Evolutionary conservation across 306 rosid species (phyloP).

Genomic region (Medicago lupulina): DNA sequence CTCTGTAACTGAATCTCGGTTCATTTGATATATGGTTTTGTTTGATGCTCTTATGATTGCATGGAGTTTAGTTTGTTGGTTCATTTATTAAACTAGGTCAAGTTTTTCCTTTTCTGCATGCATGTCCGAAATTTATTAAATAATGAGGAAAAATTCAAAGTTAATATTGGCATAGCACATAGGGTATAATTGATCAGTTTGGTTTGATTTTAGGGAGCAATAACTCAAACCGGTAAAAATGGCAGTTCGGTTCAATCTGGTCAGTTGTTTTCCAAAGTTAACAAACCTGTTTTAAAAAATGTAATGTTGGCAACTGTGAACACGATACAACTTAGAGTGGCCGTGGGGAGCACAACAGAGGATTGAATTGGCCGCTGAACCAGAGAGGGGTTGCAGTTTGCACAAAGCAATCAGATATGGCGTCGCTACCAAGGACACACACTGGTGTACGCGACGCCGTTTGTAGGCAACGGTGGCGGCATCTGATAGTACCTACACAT

Average conservation of each 20-base stretch:
- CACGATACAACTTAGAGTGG: background rate
- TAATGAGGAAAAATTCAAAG: conserved; percentile 8
- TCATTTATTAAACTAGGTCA: conserved; percentile 12
- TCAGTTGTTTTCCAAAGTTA: background rate
- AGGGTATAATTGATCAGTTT: background rate
- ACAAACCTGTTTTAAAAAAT: background rate
- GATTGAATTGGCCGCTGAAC: background rate
- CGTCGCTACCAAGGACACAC: background rate
- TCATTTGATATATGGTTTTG: conserved; percentile 28
- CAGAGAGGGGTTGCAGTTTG: background rate
- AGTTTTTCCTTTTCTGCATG: conserved; percentile 4
- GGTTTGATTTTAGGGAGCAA: background rate
- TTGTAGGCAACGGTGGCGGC: background rate
- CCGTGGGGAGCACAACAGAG: background rate
- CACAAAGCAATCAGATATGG: background rate
- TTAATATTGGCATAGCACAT: conserved; percentile 5
- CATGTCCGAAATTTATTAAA: background rate
- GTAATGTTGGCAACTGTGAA: background rate
- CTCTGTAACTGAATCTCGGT: background rate
- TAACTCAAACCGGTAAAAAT: background rate
- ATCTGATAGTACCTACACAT: background rate
- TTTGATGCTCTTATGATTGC: conserved; percentile 22
- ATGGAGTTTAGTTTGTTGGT: conserved; percentile 17
- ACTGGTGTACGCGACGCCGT: too few species aligned
- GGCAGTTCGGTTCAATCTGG: background rate